phyloP scores from a whole-genome alignment of 1,139 yeast species.

The Blastobotrys capitulatus region DNA sequence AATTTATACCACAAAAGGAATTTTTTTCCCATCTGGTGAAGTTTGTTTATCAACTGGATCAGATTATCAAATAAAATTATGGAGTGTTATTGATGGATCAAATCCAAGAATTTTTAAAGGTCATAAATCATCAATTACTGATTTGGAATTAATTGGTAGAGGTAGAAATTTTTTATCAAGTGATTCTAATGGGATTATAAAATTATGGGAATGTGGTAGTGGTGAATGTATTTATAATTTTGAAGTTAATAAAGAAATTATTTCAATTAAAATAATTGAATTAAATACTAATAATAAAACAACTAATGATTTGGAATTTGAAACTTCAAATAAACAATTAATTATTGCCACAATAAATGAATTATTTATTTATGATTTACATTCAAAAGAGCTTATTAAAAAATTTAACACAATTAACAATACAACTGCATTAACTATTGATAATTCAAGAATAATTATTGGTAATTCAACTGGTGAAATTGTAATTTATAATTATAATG shows the following conservation, averaged over 20 bases:
- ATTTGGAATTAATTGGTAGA: slow-evolving; percentile 44
- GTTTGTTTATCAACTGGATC: slow-evolving; percentile 52
- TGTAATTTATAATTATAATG: neutral
- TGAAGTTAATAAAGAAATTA: slow-evolving; percentile 15
- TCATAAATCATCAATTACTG: slow-evolving; percentile 45
- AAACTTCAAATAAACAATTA: slow-evolving; percentile 31
- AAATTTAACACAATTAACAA: neutral
- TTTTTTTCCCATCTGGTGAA: slow-evolving; percentile 55
- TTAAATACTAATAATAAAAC: slow-evolving; percentile 23
- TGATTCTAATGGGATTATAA: slow-evolving; percentile 45
- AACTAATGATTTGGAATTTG: slow-evolving; percentile 32
- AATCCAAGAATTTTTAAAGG: slow-evolving; percentile 46
- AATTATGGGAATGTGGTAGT: slow-evolving; percentile 64
- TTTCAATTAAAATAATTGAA: slow-evolving; percentile 11
- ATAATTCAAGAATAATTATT: neutral
- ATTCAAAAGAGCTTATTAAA: slow-evolving; percentile 1
- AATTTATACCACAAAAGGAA: slow-evolving; percentile 38
- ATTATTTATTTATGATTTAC: slow-evolving; percentile 10
- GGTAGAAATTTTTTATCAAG: slow-evolving; percentile 57
- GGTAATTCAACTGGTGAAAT: neutral
- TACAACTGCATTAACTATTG: neutral
- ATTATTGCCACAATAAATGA: slow-evolving; percentile 15
- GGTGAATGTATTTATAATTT: slow-evolving; percentile 43
- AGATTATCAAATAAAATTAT: slow-evolving; percentile 53
- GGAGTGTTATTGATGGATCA: slow-evolving; percentile 47